Base-by-base conservation (phyloP, 2,329 filamentous ascomycete genomes). In the Dendrostoma leiphaemia region DNA sequence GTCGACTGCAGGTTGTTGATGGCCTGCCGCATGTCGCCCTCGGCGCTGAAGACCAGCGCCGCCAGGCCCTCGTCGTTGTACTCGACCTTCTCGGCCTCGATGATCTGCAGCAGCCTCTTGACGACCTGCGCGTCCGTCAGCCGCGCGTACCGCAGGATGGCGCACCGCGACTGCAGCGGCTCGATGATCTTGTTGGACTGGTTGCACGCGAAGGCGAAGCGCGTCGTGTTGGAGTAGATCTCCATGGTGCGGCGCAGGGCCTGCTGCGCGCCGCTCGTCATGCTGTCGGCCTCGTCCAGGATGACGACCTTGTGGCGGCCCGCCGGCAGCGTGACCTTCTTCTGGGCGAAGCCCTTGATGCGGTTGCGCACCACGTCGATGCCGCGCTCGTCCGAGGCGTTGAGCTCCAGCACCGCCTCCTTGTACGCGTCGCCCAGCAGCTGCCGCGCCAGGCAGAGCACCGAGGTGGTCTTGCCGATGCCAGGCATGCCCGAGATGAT, bases 401-500 rank as follows among this genome's bases (percentile, higher is more conserved):
- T 99, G 62, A 99, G 80, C 71, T 99, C 94, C 57, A 99, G 74
- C 2, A 99, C 94, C 0, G 94, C 94, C 76, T 99, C 94, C 73
- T 97, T 97, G 79, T 97, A 99, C 28, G 90, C 82, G 67, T 96
- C 89, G 8, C 94, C 94, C 2, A 99, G 79, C 57, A 99, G 75
- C 69, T 97, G 93, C 56, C 93, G 84, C 17, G 94, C 94, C 44
- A 99, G 83, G 69, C 94, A 97, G 58, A 97, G 77, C 53, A 99
- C 87, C 53, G 91, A 96, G 1, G 94, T 97, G 4, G 94, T 99
- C 78, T 99, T 99, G 71, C 94, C 94, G 66, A 97, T 99, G 67
- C 94, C 94, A 19, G 94, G 94, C 91, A 96, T 97, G 57, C 94
- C 94, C n/a, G 91, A 96, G 66, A 99, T 97, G 73, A 99, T 97